Conservation (phyloP, 202 grass and related monocot species). For the Zizania palustris region DNA sequence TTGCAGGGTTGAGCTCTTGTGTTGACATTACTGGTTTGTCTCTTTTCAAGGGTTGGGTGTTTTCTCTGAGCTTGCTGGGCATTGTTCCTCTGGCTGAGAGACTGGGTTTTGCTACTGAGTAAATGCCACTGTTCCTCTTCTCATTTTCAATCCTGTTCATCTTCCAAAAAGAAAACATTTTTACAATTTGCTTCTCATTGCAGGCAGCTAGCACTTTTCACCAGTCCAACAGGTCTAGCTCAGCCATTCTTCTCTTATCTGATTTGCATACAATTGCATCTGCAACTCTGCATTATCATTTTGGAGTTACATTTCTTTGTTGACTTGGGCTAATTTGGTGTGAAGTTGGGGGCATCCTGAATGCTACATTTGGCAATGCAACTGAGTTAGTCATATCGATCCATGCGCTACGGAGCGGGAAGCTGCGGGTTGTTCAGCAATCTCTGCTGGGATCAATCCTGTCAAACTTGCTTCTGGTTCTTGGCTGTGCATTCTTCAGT, state of each 20-base stretch:
- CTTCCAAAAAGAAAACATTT: constrained; percentile 14
- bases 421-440: constrained; percentile 68
- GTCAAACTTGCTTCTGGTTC: constrained; percentile 76
- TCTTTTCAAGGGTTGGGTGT: constrained; percentile 64
- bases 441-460: constrained; percentile 76
- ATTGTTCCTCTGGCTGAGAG: constrained; percentile 86
- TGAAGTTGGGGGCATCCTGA: constrained; percentile 62
- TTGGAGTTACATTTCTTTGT: not conserved
- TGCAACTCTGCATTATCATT: not conserved
- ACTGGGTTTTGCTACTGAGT: constrained; percentile 74
- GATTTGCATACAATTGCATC: constrained; percentile 7
- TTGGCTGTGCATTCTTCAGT: constrained; percentile 69
- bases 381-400: constrained; percentile 84
- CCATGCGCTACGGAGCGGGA: constrained; percentile 58
- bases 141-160: not conserved
- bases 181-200: constrained; percentile 41
- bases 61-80: constrained; percentile 66
- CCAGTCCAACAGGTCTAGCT: constrained; percentile 73
- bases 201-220: constrained; percentile 73
- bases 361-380: constrained; percentile 79
- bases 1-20: constrained; percentile 14
- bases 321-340: constrained; percentile 28
- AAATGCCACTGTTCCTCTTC: constrained; percentile 25
- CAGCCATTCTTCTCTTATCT: constrained; percentile 24
- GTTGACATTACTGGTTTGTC: constrained; percentile 12